phyloP scores from a whole-genome alignment of 768 basidiomycete species.

The Xerocomus brunneocitrinus region DNA sequence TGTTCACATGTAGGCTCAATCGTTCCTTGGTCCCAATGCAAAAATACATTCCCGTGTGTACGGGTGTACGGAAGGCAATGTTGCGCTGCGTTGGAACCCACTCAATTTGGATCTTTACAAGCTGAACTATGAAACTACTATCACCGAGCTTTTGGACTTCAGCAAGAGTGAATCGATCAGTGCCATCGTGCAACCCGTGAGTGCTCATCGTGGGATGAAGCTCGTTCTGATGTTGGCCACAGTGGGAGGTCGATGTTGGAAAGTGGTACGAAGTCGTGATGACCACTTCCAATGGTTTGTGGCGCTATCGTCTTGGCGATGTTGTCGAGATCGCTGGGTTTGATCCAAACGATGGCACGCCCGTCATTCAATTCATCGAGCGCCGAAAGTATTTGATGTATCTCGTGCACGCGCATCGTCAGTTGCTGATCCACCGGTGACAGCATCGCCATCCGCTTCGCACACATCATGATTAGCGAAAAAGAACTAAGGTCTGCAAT shows the following conservation, averaged over 20 bases:
- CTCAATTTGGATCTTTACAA: conserved; percentile 10
- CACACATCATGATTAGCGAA: conserved; percentile 12
- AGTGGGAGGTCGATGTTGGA: conserved; percentile 18
- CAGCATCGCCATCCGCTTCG: conserved; percentile 7
- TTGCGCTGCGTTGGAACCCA: conserved; percentile 8
- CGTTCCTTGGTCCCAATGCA: conserved; percentile 8
- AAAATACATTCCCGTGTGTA: neutral
- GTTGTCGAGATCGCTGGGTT: conserved; percentile 20
- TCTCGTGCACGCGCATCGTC: no score
- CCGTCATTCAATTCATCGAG: conserved; percentile 15
- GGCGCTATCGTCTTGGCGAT: conserved; percentile 22
- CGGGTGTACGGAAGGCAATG: conserved; percentile 4
- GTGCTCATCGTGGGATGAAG: neutral
- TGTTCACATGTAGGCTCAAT: conserved; percentile 4
- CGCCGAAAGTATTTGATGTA: neutral
- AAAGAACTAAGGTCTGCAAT: conserved; percentile 8
- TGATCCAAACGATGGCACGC: conserved; percentile 13
- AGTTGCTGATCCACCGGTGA: neutral
- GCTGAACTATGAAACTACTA: neutral
- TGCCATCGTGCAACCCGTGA: neutral
- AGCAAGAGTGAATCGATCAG: neutral
- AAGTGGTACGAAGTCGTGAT: conserved; percentile 17
- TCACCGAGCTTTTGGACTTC: conserved; percentile 10
- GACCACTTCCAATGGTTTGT: conserved; percentile 17
- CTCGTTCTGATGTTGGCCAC: neutral